Percentiles rank a stretch among this genome's conserved stretches.
Evolutionary conservation across 768 basidiomycete genomes (phyloP).

Genomic region (Lentinula detonsa): DNA sequence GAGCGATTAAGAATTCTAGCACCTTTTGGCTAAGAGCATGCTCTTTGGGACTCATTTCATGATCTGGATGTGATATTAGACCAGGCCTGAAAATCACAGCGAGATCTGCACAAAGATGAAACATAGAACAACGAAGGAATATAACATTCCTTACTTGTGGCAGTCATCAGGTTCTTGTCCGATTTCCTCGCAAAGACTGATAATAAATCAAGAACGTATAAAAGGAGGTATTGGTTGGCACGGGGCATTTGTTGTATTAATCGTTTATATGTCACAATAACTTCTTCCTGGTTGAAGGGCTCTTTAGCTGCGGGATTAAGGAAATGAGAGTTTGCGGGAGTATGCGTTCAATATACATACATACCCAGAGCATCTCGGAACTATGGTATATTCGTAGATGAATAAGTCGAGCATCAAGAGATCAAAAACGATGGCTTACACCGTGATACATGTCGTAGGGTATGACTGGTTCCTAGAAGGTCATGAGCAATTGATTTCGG

Average conservation of each 20-base stretch:
- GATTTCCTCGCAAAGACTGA: conserved; percentile 91
- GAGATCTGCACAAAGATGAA: conserved; percentile 52
- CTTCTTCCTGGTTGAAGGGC: conserved; percentile 62
- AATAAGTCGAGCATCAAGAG: conserved; percentile 9
- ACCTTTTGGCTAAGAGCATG: conserved; percentile 87
- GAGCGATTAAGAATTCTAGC: conserved; percentile 92
- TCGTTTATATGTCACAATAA: conserved; percentile 74
- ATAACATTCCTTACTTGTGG: conserved; percentile 61
- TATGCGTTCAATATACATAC: neutral
- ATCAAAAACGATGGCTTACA: conserved; percentile 40
- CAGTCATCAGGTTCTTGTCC: conserved; percentile 93
- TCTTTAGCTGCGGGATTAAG: conserved; percentile 44
- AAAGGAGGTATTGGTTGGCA: conserved; percentile 90
- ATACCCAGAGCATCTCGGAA: conserved; percentile 79
- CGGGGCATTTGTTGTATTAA: conserved; percentile 83
- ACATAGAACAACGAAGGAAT: conserved; percentile 2
- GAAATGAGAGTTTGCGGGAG: neutral
- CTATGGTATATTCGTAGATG: conserved; percentile 25
- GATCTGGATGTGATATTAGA: conserved; percentile 80
- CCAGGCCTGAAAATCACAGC: conserved; percentile 98
- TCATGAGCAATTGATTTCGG: conserved; percentile 9
- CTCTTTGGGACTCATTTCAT: conserved; percentile 81
- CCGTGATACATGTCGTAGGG: conserved; percentile 84
- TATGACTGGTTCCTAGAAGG: conserved; percentile 83
- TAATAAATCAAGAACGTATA: conserved; percentile 93